Base-by-base conservation (phyloP, 2,329 filamentous ascomycete genomes). In the Fusarium musae region DNA sequence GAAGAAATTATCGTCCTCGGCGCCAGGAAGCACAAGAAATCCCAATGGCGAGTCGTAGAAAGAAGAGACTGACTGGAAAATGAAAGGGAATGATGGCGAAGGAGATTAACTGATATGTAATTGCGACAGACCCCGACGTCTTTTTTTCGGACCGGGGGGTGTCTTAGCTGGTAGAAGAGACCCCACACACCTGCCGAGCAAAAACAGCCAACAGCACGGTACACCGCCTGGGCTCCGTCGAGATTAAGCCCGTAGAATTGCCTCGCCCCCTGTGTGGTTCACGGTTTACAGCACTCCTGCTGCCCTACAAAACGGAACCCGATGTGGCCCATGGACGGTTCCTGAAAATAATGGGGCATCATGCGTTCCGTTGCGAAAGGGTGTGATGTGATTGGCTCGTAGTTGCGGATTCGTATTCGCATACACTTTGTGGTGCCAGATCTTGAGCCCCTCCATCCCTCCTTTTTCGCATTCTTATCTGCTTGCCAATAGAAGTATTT, bases 31-130 rank as follows among this genome's bases (percentile, higher is more conserved):
- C 34, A 62, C 37, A 42, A 34, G 46, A 54, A 50, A 49, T 74
- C 57, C 69, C 59, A 70, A 67, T 52, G 69, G 70, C 67, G 71
- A 74, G 68, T 74, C 70, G 52, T 53, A 23, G 63, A 67, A 66
- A 54, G 56, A 64, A 50, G 67, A 70, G 62, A 67, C 60, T 63
- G 57, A 65, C 60, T 72, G 63, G 69, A 66, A 72, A 74, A 62
- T 43, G 57, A 72, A 64, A 50, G 44, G 58, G 49, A 68, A 67
- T 44, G 59, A 62, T 66, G 75, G 73, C 74, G 76, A 78, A 78
- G 70, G 76, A 78, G 76, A 78, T 77, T 78, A 78, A 77, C 72
- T 78, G 76, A 78, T 78, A 78, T 78, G 76, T 78, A 78, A 78
- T 78, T 78, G 73, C 76, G 69, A 68, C 72, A 58, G 56, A 62